Evolutionary conservation across 2,329 filamentous ascomycete genomes (phyloP).

Genomic region (Trichophyton mentagrophytes): DNA sequence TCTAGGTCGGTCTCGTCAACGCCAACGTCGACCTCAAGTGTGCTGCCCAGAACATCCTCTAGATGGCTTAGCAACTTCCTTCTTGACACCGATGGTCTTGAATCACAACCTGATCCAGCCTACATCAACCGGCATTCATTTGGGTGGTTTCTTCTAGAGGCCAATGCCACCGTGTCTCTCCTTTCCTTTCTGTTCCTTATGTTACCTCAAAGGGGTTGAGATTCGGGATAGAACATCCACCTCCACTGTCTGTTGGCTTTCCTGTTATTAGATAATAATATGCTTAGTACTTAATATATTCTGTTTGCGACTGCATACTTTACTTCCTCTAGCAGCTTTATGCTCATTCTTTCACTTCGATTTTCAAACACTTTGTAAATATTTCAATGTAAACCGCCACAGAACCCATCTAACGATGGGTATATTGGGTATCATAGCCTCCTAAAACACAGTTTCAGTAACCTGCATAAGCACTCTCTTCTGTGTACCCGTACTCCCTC

Average conservation of each 20-base stretch:
- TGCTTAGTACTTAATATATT: conserved; percentile 4
- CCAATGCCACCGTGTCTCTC: neutral
- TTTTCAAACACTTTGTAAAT: neutral
- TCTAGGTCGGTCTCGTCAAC: conserved; percentile 24
- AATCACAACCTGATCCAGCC: neutral
- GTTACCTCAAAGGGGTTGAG: conserved; percentile 1
- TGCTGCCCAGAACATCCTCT: conserved; percentile 28
- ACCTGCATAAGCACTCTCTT: too few species aligned
- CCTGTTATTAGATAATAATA: conserved; percentile 6
- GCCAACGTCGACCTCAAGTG: conserved; percentile 27
- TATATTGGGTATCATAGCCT: too few species aligned
- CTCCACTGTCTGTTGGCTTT: conserved; percentile 2
- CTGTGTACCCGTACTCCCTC: too few species aligned
- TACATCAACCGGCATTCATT: neutral
- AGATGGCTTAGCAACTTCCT: conserved; percentile 14
- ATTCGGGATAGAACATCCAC: conserved; percentile 3
- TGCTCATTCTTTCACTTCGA: neutral
- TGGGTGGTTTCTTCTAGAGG: neutral
- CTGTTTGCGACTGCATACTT: neutral
- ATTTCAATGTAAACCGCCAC: too few species aligned
- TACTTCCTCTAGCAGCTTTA: neutral
- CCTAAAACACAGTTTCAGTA: too few species aligned
- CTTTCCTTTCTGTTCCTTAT: neutral
- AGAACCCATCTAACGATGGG: too few species aligned
- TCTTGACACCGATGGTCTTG: neutral